Percentiles rank a stretch among this genome's conserved stretches.
phyloP scores from a whole-genome alignment of 2,329 filamentous ascomycete genomes.

The Sporothrix sp. region DNA sequence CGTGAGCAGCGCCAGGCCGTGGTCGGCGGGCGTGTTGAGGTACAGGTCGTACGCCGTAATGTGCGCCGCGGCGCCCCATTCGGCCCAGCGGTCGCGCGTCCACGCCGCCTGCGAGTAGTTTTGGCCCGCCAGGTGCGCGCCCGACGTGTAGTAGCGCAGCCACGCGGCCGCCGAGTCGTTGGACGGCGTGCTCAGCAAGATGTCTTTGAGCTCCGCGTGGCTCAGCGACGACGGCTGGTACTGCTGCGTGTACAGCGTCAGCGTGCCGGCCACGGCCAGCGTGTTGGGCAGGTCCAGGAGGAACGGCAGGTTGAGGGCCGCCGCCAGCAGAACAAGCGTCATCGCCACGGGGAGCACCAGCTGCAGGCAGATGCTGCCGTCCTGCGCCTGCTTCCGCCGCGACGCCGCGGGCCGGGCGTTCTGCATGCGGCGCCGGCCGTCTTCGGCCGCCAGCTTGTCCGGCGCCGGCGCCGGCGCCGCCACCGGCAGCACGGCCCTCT shows the following conservation, averaged over 20 bases:
- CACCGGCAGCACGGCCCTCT: slow-evolving; percentile 44
- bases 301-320: slow-evolving; percentile 5
- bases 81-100: slow-evolving; percentile 64
- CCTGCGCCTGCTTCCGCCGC: neutral
- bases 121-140: slow-evolving; percentile 65
- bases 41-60: slow-evolving; percentile 67
- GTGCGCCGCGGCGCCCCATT: slow-evolving; percentile 55
- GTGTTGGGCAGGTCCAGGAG: neutral
- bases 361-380: neutral
- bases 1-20: slow-evolving; percentile 57
- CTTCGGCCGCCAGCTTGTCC: slow-evolving; percentile 11
- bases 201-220: slow-evolving; percentile 37
- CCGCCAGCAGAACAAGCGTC: slow-evolving; percentile 7
- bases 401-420: neutral
- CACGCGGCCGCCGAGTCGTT: slow-evolving; percentile 54
- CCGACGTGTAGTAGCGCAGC: slow-evolving; percentile 69
- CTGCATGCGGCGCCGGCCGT: slow-evolving; percentile 6
- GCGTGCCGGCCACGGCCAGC: neutral
- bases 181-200: slow-evolving; percentile 50
- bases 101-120: slow-evolving; percentile 65
- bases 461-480: neutral
- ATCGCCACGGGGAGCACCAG: neutral
- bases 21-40: slow-evolving; percentile 65
- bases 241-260: slow-evolving; percentile 10
- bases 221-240: slow-evolving; percentile 21